Percentiles rank a stretch among this genome's conserved stretches.
phyloP scores from a whole-genome alignment of 2,329 filamentous ascomycete genomes.

The Harringtonia lauricola region DNA sequence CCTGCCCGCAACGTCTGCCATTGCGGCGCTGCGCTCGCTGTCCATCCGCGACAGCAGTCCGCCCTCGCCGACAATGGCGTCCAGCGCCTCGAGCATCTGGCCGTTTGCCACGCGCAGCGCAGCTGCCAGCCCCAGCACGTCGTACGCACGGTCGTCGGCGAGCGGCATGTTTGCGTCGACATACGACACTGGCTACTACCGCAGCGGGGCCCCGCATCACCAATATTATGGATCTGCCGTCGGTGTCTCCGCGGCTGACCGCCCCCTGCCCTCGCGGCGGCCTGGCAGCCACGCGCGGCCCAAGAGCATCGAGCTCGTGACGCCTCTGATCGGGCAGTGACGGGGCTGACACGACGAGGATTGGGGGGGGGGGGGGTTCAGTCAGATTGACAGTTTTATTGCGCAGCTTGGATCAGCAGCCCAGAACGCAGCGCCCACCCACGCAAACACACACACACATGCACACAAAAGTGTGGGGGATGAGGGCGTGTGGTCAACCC shows the following conservation, averaged over 20 bases:
- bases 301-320: slow-evolving; percentile 53
- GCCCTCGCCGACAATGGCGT: slow-evolving; percentile 33
- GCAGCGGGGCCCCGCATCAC: slow-evolving; percentile 24
- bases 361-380: neutral
- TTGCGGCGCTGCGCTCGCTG: slow-evolving; percentile 44
- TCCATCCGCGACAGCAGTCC: slow-evolving; percentile 43
- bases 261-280: slow-evolving; percentile 45
- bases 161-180: slow-evolving; percentile 40
- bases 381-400: too few relatives aligned
- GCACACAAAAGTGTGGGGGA: too few relatives aligned
- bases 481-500: too few relatives aligned
- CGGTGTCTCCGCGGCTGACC: slow-evolving; percentile 25
- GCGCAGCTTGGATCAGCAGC: too few relatives aligned
- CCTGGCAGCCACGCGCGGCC: slow-evolving; percentile 43
- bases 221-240: slow-evolving; percentile 22
- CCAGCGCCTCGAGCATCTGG: slow-evolving; percentile 34
- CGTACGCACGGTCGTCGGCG: slow-evolving; percentile 33
- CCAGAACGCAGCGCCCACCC: too few relatives aligned
- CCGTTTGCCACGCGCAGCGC: slow-evolving; percentile 40
- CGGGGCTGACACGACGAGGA: neutral
- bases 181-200: slow-evolving; percentile 35
- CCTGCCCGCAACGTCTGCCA: slow-evolving; percentile 33
- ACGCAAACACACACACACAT: too few relatives aligned
- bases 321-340: slow-evolving; percentile 43
- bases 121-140: slow-evolving; percentile 40